Conservation (phyloP, 352 stramenopile genomes). For the Pythium guiyangense region DNA sequence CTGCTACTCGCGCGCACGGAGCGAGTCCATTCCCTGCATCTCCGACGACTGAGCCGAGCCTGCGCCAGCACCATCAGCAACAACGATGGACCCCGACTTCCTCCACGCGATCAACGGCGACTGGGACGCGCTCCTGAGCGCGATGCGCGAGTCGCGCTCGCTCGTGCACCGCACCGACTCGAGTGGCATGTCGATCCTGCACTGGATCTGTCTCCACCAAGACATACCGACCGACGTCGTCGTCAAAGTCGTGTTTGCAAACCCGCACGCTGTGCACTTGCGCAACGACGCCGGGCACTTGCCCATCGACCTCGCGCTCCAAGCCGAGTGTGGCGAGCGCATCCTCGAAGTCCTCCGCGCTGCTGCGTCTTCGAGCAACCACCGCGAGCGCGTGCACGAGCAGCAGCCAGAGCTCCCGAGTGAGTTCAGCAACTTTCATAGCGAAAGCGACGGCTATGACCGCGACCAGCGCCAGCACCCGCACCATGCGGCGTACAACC, state of each 20-base stretch:
- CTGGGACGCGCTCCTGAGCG: conserved; percentile 63
- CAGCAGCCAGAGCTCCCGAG: conserved; percentile 16
- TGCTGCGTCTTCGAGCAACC: conserved; percentile 9
- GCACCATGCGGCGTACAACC: no score
- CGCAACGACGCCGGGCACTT: conserved; percentile 73
- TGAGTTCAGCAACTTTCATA: conserved; percentile 33
- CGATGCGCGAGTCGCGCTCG: conserved; percentile 56
- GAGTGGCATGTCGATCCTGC: conserved; percentile 73
- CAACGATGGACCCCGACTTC: conserved; percentile 66
- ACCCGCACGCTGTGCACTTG: conserved; percentile 64
- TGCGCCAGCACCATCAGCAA: no score
- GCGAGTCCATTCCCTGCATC: no score
- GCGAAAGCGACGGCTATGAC: conserved; percentile 14
- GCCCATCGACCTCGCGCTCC: conserved; percentile 67
- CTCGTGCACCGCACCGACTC: conserved; percentile 55
- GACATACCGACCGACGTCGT: conserved; percentile 66
- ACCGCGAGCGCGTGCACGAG: conserved; percentile 29
- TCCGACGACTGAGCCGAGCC: no score
- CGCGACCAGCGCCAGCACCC: no score
- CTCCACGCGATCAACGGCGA: conserved; percentile 77
- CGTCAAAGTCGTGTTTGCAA: conserved; percentile 77
- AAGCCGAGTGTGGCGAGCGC: conserved; percentile 70
- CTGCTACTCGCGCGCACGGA: no score
- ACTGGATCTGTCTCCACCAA: conserved; percentile 81
- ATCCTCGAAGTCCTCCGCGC: conserved; percentile 68